Conservation (phyloP, 345 rosid species). For the Turritis glabra region DNA sequence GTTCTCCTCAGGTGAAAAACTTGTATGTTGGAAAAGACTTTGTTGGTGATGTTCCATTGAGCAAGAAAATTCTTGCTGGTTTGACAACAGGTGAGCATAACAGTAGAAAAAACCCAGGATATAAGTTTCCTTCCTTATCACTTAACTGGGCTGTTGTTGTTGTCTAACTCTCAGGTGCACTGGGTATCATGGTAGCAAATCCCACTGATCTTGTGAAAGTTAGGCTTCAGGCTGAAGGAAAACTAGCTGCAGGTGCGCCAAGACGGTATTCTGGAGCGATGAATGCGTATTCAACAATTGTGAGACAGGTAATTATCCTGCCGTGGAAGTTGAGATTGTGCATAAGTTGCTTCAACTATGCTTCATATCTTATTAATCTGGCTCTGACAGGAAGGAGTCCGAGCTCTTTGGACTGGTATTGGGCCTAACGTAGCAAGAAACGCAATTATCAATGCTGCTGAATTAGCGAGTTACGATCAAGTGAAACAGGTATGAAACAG, state of each 20-base stretch:
- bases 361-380: conserved; percentile 19
- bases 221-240: conserved; percentile 98
- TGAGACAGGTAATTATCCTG: conserved; percentile 68
- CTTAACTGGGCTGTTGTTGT: background rate
- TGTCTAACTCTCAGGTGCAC: conserved; percentile 60
- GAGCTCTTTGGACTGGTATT: conserved; percentile 95
- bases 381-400: conserved; percentile 76
- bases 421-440: conserved; percentile 94
- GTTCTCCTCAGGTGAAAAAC: conserved; percentile 66
- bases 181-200: conserved; percentile 82
- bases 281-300: conserved; percentile 92
- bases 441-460: conserved; percentile 98
- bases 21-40: conserved; percentile 79
- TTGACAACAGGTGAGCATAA: conserved; percentile 85
- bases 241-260: conserved; percentile 88
- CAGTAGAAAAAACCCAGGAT: background rate
- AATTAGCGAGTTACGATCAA: conserved; percentile 97
- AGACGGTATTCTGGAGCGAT: conserved; percentile 92
- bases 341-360: background rate
- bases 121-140: background rate
- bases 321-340: conserved; percentile 20
- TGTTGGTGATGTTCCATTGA: conserved; percentile 93
- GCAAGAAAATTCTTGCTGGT: conserved; percentile 95
- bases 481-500: conserved; percentile 65
- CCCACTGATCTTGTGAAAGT: conserved; percentile 99